Evolutionary conservation across 2,329 filamentous ascomycete genomes (phyloP).

Genomic region (Clonostachys solani): DNA sequence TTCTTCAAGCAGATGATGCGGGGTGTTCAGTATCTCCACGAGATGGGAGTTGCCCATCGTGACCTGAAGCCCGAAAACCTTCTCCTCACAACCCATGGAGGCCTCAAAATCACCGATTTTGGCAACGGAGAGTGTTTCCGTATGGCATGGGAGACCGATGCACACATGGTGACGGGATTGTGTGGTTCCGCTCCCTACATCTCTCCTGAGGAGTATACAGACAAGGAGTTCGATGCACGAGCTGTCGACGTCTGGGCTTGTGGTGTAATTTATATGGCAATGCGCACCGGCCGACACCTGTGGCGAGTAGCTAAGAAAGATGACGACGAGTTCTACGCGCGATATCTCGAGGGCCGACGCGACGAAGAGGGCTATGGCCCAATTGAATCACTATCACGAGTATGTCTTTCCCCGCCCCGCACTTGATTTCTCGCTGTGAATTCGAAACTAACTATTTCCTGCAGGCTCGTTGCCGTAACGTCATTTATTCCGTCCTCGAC

Average conservation of each 20-base stretch:
- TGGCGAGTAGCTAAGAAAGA: slow-evolving; percentile 97
- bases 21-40: slow-evolving; percentile 97
- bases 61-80: slow-evolving; percentile 97
- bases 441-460: slow-evolving; percentile 9
- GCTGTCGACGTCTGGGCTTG: slow-evolving; percentile 99
- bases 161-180: slow-evolving; percentile 95
- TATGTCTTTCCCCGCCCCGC: background rate
- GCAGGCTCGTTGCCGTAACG: slow-evolving; percentile 93
- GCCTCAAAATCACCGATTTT: slow-evolving; percentile 96
- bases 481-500: slow-evolving; percentile 97
- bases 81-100: slow-evolving; percentile 85
- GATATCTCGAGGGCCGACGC: slow-evolving; percentile 87
- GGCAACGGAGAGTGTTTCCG: slow-evolving; percentile 99
- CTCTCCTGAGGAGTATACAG: slow-evolving; percentile 91
- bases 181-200: slow-evolving; percentile 98
- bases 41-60: slow-evolving; percentile 97
- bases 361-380: slow-evolving; percentile 95
- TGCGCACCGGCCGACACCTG: slow-evolving; percentile 91
- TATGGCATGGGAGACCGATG: slow-evolving; percentile 98
- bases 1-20: slow-evolving; percentile 99
- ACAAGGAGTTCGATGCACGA: slow-evolving; percentile 92
- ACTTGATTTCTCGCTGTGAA: background rate
- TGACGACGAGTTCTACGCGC: slow-evolving; percentile 94
- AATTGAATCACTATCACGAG: slow-evolving; percentile 66
- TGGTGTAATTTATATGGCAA: slow-evolving; percentile 99